These are phyloP conservation scores for Xanthoparmelia taractica DNA, from an alignment of 495 filamentous ascomycete species.

Conservation along the genomic window DNA sequence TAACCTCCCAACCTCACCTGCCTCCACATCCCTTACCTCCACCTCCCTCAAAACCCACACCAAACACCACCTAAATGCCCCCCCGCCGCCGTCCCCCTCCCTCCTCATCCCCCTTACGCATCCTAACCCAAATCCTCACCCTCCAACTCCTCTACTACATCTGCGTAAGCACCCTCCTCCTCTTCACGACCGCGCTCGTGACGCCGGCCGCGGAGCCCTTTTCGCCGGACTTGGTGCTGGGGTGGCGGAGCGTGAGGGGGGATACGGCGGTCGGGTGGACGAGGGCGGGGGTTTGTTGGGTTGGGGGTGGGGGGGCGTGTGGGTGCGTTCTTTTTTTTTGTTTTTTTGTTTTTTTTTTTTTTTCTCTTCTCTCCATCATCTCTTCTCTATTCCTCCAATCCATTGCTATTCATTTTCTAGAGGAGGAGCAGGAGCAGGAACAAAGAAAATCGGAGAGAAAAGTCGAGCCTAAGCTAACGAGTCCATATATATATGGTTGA, in stretches of 20 bases:
- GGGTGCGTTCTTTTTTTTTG: slow-evolving; percentile 50
- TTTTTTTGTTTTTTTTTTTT: slow-evolving; percentile 9
- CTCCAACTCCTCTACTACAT: slow-evolving; percentile 84
- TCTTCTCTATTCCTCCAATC: neutral
- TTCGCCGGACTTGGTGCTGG: slow-evolving; percentile 61
- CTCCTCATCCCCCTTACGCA: slow-evolving; percentile 77
- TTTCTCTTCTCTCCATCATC: too few species aligned
- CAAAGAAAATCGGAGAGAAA: too few species aligned
- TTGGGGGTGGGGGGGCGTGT: slow-evolving; percentile 65
- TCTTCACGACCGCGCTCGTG: slow-evolving; percentile 85
- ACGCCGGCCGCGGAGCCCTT: slow-evolving; percentile 72
- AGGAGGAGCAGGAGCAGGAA: too few species aligned
- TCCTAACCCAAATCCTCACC: slow-evolving; percentile 75
- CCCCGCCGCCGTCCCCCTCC: slow-evolving; percentile 41
- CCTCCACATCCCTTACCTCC: neutral
- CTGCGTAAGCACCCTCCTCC: slow-evolving; percentile 62
- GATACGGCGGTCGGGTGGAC: slow-evolving; percentile 94
- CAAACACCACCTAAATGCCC: neutral
- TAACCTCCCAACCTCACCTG: neutral
- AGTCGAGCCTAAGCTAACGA: too few species aligned
- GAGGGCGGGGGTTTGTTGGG: slow-evolving; percentile 77
- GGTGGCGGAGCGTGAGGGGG: slow-evolving; percentile 73
- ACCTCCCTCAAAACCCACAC: neutral
- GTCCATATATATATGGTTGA: neutral
- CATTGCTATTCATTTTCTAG: too few species aligned